Base-by-base conservation (phyloP, 2,329 filamentous ascomycete species). In the Stenocarpella maydis region DNA sequence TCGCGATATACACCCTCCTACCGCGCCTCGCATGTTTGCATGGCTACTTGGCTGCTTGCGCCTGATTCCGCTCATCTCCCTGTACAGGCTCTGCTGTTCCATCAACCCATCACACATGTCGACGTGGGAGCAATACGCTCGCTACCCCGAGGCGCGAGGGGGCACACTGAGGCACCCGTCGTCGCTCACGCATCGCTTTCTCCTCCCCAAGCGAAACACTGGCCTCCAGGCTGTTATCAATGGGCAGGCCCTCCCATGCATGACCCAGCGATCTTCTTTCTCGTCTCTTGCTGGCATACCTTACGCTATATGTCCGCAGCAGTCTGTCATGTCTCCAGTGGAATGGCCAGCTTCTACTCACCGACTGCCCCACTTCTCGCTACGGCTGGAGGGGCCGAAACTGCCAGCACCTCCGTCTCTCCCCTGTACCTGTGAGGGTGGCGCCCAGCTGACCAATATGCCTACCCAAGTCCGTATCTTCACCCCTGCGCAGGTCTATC, bases 281-380 rank as follows among this genome's bases (percentile, higher is more conserved):
- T 34, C 10, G 2, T n/a, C 49, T 24, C 26, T n/a, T 49, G 17
- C 49, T 9, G n/a, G 34, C 34, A 26, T n/a, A 31, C n/a, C 65
- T n/a, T 50, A 39, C 6, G 17, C 17, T 12, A 19, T 31, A 4
- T 24, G 6, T 6, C 39, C 41, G 4, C 28, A 60, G n/a, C n/a
- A n/a, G 19, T 41, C 43, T 41, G 26, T 28, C 21, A 41, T 34
- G 17, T 65, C 64, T 70, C 69, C n/a, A 67, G 53, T 64, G 65
- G 84, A 86, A 84, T 97, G 97, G 93, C 92, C 92, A 85, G 81
- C 86, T 76, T 95, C 81, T 97, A 85, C 81, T 84, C 93, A 69
- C 91, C 86, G 92, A 97, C 81, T 97, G 92, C 77, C 93, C 80
- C 97, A 97, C 83, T 97, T 97, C 83, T 96, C 93, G 85, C 93